Evolutionary conservation across 305 asterid species (phyloP).

Genomic region (Fraxinus latifolia): DNA sequence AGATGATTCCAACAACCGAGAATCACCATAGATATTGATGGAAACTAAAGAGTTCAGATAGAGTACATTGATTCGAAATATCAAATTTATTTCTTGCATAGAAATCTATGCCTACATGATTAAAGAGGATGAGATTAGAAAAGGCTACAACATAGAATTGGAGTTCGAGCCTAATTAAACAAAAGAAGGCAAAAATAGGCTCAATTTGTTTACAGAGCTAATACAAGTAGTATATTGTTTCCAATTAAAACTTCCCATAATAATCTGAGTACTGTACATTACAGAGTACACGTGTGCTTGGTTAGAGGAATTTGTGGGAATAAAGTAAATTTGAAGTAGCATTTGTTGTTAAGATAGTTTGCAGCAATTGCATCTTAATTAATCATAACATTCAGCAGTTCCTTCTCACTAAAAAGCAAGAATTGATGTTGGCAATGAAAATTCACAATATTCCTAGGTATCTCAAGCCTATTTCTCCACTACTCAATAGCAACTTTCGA

Average conservation of each 20-base stretch:
- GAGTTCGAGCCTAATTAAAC: background rate
- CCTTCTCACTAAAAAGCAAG: background rate
- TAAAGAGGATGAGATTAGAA: background rate
- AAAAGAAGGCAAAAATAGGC: background rate
- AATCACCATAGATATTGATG: slow-evolving; percentile 11
- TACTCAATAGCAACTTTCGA: background rate
- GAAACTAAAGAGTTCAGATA: background rate
- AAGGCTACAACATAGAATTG: background rate
- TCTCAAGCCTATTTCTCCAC: background rate
- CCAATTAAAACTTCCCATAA: background rate
- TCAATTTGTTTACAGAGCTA: background rate
- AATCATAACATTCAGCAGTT: background rate
- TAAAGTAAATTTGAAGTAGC: background rate
- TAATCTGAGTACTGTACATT: background rate
- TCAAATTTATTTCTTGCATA: background rate
- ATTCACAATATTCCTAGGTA: background rate
- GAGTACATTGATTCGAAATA: background rate
- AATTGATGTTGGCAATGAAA: background rate
- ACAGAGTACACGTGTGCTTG: background rate
- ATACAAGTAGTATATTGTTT: background rate
- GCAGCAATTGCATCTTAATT: background rate
- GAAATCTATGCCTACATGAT: background rate
- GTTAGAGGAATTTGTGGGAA: background rate
- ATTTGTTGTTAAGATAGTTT: background rate
- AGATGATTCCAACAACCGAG: slow-evolving; percentile 12